A percentile compares a stretch with the other conserved stretches of the same genome.
phyloP scores from a whole-genome alignment of 495 filamentous ascomycete genomes.

The Penicillium bialowiezense region DNA sequence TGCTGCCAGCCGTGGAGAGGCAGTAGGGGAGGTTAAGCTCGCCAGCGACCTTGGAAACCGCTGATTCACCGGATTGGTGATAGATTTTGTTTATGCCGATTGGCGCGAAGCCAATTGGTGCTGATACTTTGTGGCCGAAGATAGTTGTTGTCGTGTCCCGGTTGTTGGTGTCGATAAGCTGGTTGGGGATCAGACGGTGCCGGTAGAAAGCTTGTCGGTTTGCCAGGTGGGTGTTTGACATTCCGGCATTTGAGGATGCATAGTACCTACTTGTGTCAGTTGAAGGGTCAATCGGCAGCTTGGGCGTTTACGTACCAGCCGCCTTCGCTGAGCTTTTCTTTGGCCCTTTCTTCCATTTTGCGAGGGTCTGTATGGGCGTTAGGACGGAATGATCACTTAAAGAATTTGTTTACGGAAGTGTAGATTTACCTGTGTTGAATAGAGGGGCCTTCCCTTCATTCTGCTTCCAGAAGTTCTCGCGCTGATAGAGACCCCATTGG shows the following conservation, averaged over 20 bases:
- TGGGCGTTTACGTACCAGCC: conserved; percentile 22
- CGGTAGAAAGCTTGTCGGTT: conserved; percentile 69
- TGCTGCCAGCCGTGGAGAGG: conserved; percentile 57
- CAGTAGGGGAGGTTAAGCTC: conserved; percentile 57
- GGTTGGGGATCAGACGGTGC: conserved; percentile 61
- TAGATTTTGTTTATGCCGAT: conserved; percentile 69
- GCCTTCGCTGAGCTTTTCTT: conserved; percentile 48
- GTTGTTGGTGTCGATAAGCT: conserved; percentile 58
- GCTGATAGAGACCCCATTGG: conserved; percentile 60
- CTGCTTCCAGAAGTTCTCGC: conserved; percentile 58
- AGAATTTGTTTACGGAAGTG: background rate
- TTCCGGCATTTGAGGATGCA: conserved; percentile 63
- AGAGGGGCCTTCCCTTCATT: conserved; percentile 53
- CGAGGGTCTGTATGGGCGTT: conserved; percentile 42
- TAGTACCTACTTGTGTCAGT: conserved; percentile 44
- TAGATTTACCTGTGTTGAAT: conserved; percentile 50
- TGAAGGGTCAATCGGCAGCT: background rate
- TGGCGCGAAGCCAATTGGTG: conserved; percentile 63
- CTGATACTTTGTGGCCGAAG: conserved; percentile 58
- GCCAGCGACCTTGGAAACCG: conserved; percentile 56
- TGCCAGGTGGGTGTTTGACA: conserved; percentile 62
- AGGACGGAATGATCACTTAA: background rate
- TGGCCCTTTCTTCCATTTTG: conserved; percentile 57
- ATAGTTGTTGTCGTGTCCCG: conserved; percentile 58
- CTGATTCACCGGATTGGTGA: conserved; percentile 53